These are phyloP conservation scores for Immersiporthe knoxdaviesiana DNA, from an alignment of 2,329 filamentous ascomycete species.

Conservation along the genomic window DNA sequence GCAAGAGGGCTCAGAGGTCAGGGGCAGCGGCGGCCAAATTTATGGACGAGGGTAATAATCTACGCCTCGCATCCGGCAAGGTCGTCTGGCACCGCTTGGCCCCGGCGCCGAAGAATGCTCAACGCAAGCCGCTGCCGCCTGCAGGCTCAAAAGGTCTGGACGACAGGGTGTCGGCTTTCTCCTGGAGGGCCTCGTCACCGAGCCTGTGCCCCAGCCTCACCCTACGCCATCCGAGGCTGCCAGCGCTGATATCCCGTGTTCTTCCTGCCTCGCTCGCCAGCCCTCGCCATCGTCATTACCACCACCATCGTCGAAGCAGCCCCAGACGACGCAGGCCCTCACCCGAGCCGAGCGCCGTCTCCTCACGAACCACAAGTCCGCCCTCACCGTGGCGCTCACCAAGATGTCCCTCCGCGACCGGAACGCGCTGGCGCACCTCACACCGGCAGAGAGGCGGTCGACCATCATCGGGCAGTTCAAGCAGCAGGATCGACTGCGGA, in stretches of 20 bases:
- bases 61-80: slow-evolving; percentile 41
- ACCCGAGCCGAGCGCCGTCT: slow-evolving; percentile 17
- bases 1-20: background rate
- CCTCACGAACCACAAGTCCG: slow-evolving; percentile 3
- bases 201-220: background rate
- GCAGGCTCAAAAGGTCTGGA: background rate
- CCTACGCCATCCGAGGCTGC: background rate
- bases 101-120: slow-evolving; percentile 1
- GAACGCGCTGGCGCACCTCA: slow-evolving; percentile 37
- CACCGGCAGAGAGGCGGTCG: slow-evolving; percentile 36
- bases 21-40: background rate
- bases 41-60: slow-evolving; percentile 29
- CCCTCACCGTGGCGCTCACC: slow-evolving; percentile 8
- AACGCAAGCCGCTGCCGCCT: slow-evolving; percentile 18
- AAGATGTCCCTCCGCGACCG: slow-evolving; percentile 35
- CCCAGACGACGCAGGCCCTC: background rate
- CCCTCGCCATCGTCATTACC: background rate
- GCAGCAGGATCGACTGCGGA: slow-evolving; percentile 36
- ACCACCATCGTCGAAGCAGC: background rate
- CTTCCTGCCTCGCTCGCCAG: background rate
- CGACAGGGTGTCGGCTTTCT: background rate
- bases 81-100: slow-evolving; percentile 37
- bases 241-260: background rate
- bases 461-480: slow-evolving; percentile 36
- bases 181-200: background rate